phyloP scores from a whole-genome alignment of 1,284 basidiomycete genomes.

The Porogramme epimiltina region DNA sequence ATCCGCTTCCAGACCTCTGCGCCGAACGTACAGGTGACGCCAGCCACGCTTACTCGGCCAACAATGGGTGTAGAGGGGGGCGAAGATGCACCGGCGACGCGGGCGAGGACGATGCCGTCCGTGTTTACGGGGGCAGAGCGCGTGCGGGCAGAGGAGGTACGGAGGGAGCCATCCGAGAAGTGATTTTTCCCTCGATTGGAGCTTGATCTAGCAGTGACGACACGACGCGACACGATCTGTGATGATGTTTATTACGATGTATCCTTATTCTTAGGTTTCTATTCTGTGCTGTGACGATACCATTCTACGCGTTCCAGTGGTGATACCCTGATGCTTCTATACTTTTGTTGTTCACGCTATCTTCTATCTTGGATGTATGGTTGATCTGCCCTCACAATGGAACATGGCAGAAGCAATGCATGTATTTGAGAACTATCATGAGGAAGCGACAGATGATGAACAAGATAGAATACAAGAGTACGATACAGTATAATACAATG shows the following conservation, averaged over 20 bases:
- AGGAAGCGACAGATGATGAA: no score
- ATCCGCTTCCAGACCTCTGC: slow-evolving; percentile 19
- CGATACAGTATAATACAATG: no score
- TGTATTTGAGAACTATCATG: no score
- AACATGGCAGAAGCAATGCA: no score
- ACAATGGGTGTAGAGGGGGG: slow-evolving; percentile 2
- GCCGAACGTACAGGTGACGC: slow-evolving; percentile 7
- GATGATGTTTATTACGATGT: slow-evolving; percentile 1
- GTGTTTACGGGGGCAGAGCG: slow-evolving; percentile 16
- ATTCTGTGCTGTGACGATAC: no score
- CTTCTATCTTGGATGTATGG: no score
- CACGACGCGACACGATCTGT: background rate
- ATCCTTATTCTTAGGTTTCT: slow-evolving; percentile 3
- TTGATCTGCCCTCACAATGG: no score
- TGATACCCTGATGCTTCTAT: no score
- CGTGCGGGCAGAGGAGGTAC: slow-evolving; percentile 12
- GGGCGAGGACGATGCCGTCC: slow-evolving; percentile 19
- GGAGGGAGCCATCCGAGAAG: slow-evolving; percentile 1
- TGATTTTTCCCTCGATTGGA: background rate
- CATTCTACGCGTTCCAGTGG: no score
- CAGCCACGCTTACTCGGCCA: background rate
- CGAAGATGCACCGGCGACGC: slow-evolving; percentile 9
- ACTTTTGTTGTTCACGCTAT: no score
- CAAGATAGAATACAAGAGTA: no score
- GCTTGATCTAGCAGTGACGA: background rate